Evolutionary conservation across 441 rosid species (phyloP), one percentile per base, ranked within the genome.

Genomic region (Sinapis alba): DNA sequence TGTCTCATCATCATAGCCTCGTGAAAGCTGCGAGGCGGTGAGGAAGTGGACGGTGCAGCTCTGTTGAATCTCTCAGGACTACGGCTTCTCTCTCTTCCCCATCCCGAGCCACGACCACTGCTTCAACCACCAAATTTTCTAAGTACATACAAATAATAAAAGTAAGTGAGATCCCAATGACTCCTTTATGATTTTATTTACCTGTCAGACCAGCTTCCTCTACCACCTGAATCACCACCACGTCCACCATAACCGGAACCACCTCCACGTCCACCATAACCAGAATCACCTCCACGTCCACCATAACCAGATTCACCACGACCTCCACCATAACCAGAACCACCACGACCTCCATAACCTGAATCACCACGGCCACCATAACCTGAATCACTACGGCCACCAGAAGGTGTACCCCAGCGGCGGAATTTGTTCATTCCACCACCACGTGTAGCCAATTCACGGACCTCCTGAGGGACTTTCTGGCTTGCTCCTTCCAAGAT

Each of bases 401-500:
- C 90, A 50, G 84, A 80, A 57, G 82, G 61, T 65, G 89, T 9
- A 76, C 86, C 91, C 96, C 96, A 93, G 11, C 94, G 92, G 54
- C 91, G 86, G 80, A 78, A 84, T 82, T 83, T 89, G 77, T 86
- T 84, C 86, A 76, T 83, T 19, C 89, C 95, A 69, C 63, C 91
- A 62, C 96, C 87, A 23, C 97, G 93, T 54, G 93, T 82, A 72
- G 99, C 97, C 88, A 93, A 71, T 41, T 83, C 92, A 16, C 96
- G 97, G 66, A 96, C 79, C 73, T 93, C 88, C 56, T 88, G 80
- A 63, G 99, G 96, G 60, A 93, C 97, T 45, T 70, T 83, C 79
- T 93, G 99, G 81, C 82, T 86, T 61, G 99, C 97, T 71, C 97
- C 98, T 84, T 96, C 97, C 71, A 96, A 74, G 66, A 96, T 83